phyloP scores from a whole-genome alignment of 805 yeast genomes.

The Lachancea meyersii region DNA sequence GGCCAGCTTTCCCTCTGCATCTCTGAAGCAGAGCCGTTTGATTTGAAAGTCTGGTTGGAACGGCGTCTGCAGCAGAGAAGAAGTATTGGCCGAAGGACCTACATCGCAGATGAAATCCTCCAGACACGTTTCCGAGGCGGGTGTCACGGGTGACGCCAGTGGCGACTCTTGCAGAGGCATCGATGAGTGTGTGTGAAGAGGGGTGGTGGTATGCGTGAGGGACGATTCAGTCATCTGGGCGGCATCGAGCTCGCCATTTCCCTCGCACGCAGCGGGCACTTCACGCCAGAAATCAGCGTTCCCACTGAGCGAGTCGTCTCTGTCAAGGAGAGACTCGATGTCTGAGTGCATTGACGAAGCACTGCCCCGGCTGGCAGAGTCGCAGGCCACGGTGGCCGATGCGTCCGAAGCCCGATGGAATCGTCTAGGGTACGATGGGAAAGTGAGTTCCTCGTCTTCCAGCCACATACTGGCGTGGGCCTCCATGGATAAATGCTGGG shows the following conservation, averaged over 20 bases:
- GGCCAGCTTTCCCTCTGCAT: slow-evolving; percentile 29
- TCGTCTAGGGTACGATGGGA: slow-evolving; percentile 19
- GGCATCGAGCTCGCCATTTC: not conserved
- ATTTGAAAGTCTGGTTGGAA: slow-evolving; percentile 17
- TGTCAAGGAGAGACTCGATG: slow-evolving; percentile 6
- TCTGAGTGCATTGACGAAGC: not conserved
- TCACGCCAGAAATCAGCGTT: slow-evolving; percentile 33
- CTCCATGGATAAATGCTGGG: not conserved
- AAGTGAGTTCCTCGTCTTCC: slow-evolving; percentile 19
- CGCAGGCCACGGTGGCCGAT: not conserved
- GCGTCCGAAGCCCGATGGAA: slow-evolving; percentile 11
- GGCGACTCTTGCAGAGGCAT: slow-evolving; percentile 1
- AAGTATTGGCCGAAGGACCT: slow-evolving; percentile 1
- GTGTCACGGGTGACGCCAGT: slow-evolving; percentile 1
- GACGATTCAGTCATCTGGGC: not conserved
- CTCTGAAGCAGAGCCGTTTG: slow-evolving; percentile 28
- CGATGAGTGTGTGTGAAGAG: not conserved
- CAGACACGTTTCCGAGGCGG: slow-evolving; percentile 6
- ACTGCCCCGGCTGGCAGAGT: not conserved
- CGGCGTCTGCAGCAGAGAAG: not conserved
- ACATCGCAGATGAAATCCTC: slow-evolving; percentile 8
- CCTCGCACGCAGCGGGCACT: slow-evolving; percentile 18
- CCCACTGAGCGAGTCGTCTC: slow-evolving; percentile 9
- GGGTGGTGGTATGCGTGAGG: not conserved
- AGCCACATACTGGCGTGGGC: slow-evolving; percentile 12